Base-by-base conservation (phyloP, 169 alveolate genomes). In the Plasmodium knowlesi region DNA sequence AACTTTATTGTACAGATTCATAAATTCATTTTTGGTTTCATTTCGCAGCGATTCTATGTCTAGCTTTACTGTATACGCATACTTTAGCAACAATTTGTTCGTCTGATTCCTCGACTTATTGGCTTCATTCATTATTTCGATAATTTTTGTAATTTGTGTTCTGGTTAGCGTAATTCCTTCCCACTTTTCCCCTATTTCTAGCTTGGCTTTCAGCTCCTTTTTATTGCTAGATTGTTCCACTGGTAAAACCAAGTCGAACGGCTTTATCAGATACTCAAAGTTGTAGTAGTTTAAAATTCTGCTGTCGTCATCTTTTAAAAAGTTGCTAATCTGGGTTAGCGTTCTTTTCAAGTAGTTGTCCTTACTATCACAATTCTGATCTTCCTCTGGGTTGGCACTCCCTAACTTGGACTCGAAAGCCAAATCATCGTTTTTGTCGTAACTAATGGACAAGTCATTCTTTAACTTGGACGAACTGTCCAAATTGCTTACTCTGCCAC, bases 21-120 rank as follows among this genome's bases (percentile, higher is more conserved):
- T 96, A 89, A 95, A 97, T 88, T 96, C 98, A 10, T 94, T 95
- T 78, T 95, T 93, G 5, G 98, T 97, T 16, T 84, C 86, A 57
- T 95, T 96, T 80, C 96, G 93, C 28, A 97, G 84, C 5, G 97
- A 96, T 76, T 97, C 98, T 19, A 97, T 86, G 32, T 96, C 98
- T 84, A 95, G 82, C 71, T 92, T 91, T 2, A 97, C 98, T 22
- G 97, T 95, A 80, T 83, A 84, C 1, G 97, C 97, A 93, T 95
- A 82, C 53, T 95, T 95, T 91, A 97, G 93, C 25, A 96, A 84
- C 57, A 97, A 81, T 54, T 95, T 92, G 73, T 95, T 96, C 28
- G 97, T 93, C 37, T 96, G 92, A 70, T 95, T 95, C 25, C 96
- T 39, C 30, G 96, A 93, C 80, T 72, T 83, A 73, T 95, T 84